These are phyloP conservation scores for Heterobasidion occidentale DNA, from an alignment of 1,284 basidiomycete species.

Conservation along the genomic window DNA sequence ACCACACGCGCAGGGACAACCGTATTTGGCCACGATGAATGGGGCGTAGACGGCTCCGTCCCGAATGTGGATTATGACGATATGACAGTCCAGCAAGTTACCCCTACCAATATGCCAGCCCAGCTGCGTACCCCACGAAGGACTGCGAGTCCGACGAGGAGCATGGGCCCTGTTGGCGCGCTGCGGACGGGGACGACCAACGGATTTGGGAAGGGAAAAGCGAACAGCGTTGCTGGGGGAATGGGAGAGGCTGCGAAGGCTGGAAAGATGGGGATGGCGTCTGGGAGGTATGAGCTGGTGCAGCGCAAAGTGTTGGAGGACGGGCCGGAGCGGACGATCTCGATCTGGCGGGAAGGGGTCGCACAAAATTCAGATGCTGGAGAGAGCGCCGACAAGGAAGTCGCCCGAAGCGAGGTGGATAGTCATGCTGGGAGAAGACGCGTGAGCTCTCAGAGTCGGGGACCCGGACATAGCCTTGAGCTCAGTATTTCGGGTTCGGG, in stretches of 20 bases:
- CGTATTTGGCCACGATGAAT: constrained; percentile 23
- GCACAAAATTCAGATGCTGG: constrained; percentile 17
- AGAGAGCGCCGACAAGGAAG: constrained; percentile 8
- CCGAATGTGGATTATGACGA: constrained; percentile 21
- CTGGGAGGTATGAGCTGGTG: constrained; percentile 20
- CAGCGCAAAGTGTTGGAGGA: constrained; percentile 26
- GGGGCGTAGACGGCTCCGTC: constrained; percentile 14
- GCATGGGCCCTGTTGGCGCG: not conserved
- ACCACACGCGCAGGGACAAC: constrained; percentile 28
- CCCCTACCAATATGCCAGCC: not conserved
- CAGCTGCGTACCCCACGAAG: constrained; percentile 1
- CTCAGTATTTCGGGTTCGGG: not conserved
- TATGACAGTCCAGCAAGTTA: constrained; percentile 13
- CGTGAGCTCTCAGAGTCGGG: constrained; percentile 14
- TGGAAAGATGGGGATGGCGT: constrained; percentile 13
- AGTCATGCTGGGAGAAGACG: constrained; percentile 16
- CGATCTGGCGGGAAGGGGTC: constrained; percentile 28
- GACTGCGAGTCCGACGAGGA: constrained; percentile 7
- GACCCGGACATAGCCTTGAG: constrained; percentile 1
- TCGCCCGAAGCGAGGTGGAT: constrained; percentile 10
- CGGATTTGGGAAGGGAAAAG: not conserved
- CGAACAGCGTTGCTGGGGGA: not conserved
- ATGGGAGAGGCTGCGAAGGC: constrained; percentile 5
- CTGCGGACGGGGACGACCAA: too few relatives aligned
- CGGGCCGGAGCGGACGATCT: constrained; percentile 25